Percentiles rank a stretch among this genome's conserved stretches.
Conservation (phyloP, 75 land plant genomes). For the Cupressus sempervirens region DNA sequence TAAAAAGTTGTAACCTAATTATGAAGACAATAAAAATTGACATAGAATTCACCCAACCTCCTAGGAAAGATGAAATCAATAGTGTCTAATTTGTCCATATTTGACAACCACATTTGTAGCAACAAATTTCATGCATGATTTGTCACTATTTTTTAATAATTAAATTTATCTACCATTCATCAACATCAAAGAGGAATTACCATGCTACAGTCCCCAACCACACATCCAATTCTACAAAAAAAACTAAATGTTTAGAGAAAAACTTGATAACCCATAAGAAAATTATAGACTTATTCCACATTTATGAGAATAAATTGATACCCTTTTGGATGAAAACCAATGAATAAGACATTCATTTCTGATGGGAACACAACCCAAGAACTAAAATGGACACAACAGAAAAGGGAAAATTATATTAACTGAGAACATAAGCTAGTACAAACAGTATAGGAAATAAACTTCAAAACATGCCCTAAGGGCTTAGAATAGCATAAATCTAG, state of each 20-base stretch:
- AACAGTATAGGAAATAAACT: no score
- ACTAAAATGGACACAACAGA: no score
- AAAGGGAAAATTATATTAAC: no score
- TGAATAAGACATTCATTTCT: background rate
- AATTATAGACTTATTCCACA: background rate
- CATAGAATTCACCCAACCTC: background rate
- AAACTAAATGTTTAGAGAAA: no score
- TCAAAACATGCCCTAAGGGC: no score
- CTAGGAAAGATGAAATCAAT: background rate
- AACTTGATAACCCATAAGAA: background rate
- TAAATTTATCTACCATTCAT: no score
- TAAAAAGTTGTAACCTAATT: constrained; percentile 6
- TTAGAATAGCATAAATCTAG: no score
- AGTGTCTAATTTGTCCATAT: background rate
- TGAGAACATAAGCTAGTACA: no score
- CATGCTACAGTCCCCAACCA: background rate
- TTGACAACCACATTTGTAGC: no score
- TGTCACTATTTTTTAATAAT: no score
- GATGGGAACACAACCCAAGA: no score
- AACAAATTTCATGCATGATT: no score
- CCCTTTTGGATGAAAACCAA: background rate
- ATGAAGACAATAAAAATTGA: background rate
- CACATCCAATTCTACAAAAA: constrained; percentile 1
- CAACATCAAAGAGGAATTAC: background rate
- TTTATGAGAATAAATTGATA: background rate